Evolutionary conservation across 208 protist species (phyloP), one percentile per base, ranked within the genome.

Genomic region (Crithidia mellificae): DNA sequence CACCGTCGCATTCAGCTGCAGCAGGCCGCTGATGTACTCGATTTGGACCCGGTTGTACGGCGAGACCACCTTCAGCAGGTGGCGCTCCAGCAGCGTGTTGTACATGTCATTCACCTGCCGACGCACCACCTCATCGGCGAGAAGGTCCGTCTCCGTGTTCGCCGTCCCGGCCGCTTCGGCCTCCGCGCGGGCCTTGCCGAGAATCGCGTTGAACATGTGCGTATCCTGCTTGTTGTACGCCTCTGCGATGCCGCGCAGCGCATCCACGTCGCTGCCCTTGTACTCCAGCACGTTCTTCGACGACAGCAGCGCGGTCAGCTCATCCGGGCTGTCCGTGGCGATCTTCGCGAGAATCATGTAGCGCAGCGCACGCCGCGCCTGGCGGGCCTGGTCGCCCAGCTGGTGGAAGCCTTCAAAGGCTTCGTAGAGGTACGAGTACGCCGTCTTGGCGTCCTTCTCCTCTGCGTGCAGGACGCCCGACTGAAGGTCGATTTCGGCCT

Each of bases 391-490:
- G 38, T 95, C 81, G 14, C 91, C 90, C 3, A 98, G 64, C 34
- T 91, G 83, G 57, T 98, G 88, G 74, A 94, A 99, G 24, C 93
- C 96, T 81, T 99, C 98, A 63, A 99, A 99, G 27, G 98, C 93
- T 80, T 99, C 98, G 78, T 96, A 99, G 49, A 99, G 97, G 90
- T 99, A 99, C 5, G 97, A 99, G 80, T 97, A 98, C 25, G 97
- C 97, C 14, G 98, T 99, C 80, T 99, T 99, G 73, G 89, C 96
- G 77, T 99, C 98, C 15, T 98, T 94, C 77, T 99, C 98, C 78
- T 99, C 96, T 4, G 98, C 95, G 71, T 99, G 92, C 30, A 99
- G 86, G 0, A 98, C 90, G 34, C 98, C 98, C 12, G 87, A 90
- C 83, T 98, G 96, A 47, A 98, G 77, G 74, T 99, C 98, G 71